Conservation (phyloP, 441 rosid genomes). For the Jatropha multifida region DNA sequence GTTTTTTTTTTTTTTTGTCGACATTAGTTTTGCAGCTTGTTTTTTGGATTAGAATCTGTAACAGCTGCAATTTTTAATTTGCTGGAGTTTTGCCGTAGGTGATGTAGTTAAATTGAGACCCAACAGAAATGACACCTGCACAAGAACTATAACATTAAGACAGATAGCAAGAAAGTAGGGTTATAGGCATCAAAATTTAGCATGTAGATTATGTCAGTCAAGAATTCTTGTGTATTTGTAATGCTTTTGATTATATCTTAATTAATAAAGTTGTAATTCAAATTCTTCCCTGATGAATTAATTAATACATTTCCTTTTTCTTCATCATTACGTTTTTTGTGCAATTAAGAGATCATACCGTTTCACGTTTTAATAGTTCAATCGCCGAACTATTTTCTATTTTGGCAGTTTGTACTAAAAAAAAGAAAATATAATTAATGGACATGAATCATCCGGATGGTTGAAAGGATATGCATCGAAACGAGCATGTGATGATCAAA, state of each 20-base stretch:
- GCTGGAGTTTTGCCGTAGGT: conserved; percentile 34
- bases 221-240: conserved; percentile 37
- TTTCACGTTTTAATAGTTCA: no score
- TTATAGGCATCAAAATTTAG: conserved; percentile 30
- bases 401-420: no score
- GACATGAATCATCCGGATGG: no score
- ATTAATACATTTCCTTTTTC: conserved; percentile 7
- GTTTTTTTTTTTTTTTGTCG: conserved; percentile 24
- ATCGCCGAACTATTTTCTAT: no score
- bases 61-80: conserved; percentile 28
- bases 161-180: conserved; percentile 34
- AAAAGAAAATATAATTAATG: no score
- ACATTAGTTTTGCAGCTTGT: conserved; percentile 35
- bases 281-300: conserved; percentile 22
- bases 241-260: conserved; percentile 27
- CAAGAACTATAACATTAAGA: conserved; percentile 35
- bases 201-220: conserved; percentile 36
- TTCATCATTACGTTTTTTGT: conserved; percentile 6
- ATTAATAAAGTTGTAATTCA: conserved; percentile 21
- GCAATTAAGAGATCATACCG: conserved; percentile 3
- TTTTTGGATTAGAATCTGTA: conserved; percentile 21
- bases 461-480: no score
- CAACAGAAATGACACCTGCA: conserved; percentile 20
- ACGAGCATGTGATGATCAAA: no score
- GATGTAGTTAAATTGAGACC: conserved; percentile 31